phyloP scores from a whole-genome alignment of 1,284 basidiomycete genomes.

The Meira nashicola region DNA sequence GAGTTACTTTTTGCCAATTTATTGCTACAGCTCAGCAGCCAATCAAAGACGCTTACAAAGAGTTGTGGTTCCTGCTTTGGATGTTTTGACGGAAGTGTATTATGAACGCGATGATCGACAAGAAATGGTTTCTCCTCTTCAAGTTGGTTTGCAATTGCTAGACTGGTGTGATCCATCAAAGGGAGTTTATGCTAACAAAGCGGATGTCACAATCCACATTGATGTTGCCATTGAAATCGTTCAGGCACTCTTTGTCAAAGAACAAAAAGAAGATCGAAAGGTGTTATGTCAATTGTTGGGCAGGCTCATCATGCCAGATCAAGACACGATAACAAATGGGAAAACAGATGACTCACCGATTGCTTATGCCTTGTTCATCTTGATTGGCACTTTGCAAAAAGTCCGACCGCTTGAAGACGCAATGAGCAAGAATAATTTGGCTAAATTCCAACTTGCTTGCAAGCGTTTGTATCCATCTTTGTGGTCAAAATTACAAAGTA shows the following conservation, averaged over 20 bases:
- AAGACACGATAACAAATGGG: constrained; percentile 54
- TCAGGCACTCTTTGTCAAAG: constrained; percentile 59
- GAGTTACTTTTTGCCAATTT: constrained; percentile 92
- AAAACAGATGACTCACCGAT: neutral
- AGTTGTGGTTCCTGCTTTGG: constrained; percentile 66
- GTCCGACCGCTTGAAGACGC: constrained; percentile 57
- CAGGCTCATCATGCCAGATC: constrained; percentile 70
- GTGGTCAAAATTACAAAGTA: constrained; percentile 4
- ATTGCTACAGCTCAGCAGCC: constrained; percentile 73
- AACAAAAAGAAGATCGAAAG: constrained; percentile 68
- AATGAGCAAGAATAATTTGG: constrained; percentile 66
- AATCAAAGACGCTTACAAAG: constrained; percentile 77
- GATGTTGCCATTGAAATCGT: constrained; percentile 74
- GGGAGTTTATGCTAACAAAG: constrained; percentile 60
- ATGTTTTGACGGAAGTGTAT: constrained; percentile 66
- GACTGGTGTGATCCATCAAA: constrained; percentile 93
- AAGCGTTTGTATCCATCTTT: constrained; percentile 26
- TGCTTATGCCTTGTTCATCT: constrained; percentile 2
- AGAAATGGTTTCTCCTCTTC: constrained; percentile 72
- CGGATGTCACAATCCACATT: constrained; percentile 65
- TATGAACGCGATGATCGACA: constrained; percentile 69
- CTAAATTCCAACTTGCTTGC: constrained; percentile 61
- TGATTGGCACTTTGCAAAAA: constrained; percentile 5
- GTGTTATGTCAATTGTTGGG: constrained; percentile 71
- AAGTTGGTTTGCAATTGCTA: constrained; percentile 76